These are phyloP conservation scores for Austroboletus niveus DNA, from an alignment of 1,284 basidiomycete species.

Conservation along the genomic window DNA sequence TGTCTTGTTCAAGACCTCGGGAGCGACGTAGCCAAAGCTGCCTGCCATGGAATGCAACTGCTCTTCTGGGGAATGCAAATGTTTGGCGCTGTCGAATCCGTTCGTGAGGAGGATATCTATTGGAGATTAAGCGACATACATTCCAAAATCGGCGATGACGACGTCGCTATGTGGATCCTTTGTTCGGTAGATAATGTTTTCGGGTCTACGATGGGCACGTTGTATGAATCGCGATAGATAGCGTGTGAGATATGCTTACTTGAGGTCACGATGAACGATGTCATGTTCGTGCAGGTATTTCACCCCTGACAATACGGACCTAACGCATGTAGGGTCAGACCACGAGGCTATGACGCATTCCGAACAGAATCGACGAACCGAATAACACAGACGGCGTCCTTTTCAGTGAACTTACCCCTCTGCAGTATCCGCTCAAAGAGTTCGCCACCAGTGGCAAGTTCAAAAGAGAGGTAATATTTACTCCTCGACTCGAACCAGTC, in stretches of 20 bases:
- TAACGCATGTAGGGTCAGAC: slow-evolving; percentile 26
- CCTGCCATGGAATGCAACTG: slow-evolving; percentile 83
- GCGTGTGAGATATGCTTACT: slow-evolving; percentile 45
- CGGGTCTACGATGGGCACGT: slow-evolving; percentile 56
- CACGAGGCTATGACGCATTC: neutral
- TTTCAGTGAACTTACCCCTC: slow-evolving; percentile 87
- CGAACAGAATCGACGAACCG: slow-evolving; percentile 34
- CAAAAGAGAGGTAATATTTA: slow-evolving; percentile 91
- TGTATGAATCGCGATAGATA: neutral
- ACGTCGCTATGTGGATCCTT: slow-evolving; percentile 71
- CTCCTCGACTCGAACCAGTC: slow-evolving; percentile 91
- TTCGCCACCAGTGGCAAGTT: slow-evolving; percentile 88
- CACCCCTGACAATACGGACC: slow-evolving; percentile 77
- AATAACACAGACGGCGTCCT: slow-evolving; percentile 76
- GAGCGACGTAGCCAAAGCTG: slow-evolving; percentile 92
- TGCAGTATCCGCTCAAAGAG: slow-evolving; percentile 83
- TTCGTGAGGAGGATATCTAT: neutral
- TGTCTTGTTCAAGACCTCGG: slow-evolving; percentile 81
- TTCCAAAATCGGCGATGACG: slow-evolving; percentile 96
- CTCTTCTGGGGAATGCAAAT: slow-evolving; percentile 76
- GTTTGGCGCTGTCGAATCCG: slow-evolving; percentile 65
- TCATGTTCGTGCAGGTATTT: slow-evolving; percentile 83
- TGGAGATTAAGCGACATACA: slow-evolving; percentile 50
- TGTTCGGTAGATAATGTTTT: slow-evolving; percentile 92
- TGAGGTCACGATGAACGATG: slow-evolving; percentile 91